Conservation (phyloP, 192 early-diverging fungal species). For the Umbelopsis sp. region DNA sequence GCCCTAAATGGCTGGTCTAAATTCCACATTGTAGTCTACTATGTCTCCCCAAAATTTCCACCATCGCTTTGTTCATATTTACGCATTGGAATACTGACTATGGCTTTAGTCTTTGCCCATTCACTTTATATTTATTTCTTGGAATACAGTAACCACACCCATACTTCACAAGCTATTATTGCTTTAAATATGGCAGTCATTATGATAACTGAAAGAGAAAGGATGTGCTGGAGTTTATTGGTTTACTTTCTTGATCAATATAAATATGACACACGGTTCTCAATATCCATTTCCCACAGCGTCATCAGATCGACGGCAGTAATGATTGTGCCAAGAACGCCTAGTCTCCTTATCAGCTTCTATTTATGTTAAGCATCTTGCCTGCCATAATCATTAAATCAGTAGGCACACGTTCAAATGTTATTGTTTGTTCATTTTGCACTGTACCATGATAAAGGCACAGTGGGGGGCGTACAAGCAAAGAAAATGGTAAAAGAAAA, state of each 20-base stretch:
- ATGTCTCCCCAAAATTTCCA: no score
- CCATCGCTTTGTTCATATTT: no score
- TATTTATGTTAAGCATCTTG: not conserved
- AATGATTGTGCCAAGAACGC: not conserved
- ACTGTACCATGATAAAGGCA: no score
- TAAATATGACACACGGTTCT: not conserved
- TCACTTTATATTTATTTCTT: not conserved
- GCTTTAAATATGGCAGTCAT: not conserved
- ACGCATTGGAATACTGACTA: no score
- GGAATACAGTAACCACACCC: not conserved
- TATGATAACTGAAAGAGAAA: not conserved
- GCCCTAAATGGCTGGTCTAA: no score
- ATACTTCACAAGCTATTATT: not conserved
- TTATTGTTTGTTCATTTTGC: no score
- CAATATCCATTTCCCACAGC: not conserved
- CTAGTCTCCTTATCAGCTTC: not conserved
- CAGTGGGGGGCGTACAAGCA: no score
- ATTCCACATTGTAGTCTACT: no score
- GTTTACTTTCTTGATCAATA: not conserved
- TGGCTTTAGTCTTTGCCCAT: no score
- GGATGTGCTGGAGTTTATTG: not conserved
- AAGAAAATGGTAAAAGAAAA: no score
- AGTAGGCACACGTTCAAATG: no score
- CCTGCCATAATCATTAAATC: no score
- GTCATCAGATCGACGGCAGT: not conserved